Conservation (phyloP, 192 early-diverging fungal species). For the Chytriomyces confervae region DNA sequence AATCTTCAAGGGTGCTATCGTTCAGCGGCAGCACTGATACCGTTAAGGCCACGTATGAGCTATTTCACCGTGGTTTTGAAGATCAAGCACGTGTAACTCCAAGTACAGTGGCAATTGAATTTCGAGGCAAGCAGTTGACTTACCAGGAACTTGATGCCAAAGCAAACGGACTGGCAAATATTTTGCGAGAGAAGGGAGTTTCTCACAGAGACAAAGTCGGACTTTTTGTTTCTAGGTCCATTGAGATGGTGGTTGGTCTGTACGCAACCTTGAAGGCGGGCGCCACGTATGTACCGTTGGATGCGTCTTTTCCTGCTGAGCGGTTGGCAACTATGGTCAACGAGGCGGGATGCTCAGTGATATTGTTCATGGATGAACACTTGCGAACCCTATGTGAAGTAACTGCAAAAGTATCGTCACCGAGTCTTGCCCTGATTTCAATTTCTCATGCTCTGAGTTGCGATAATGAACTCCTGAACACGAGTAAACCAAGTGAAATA, state of each 20-base stretch:
- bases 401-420: background rate
- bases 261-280: conserved; percentile 43
- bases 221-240: conserved; percentile 31
- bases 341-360: background rate
- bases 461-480: background rate
- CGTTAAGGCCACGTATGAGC: background rate
- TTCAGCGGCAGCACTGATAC: no score
- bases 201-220: conserved; percentile 30
- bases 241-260: conserved; percentile 38
- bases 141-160: background rate
- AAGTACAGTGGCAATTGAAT: background rate
- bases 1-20: no score
- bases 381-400: no score
- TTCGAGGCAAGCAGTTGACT: background rate
- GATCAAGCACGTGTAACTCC: background rate
- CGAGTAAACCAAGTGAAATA: background rate
- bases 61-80: conserved; percentile 1
- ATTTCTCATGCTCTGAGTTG: background rate
- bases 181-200: conserved; percentile 23
- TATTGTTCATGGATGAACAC: conserved; percentile 5
- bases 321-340: conserved; percentile 42
- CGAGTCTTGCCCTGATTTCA: background rate
- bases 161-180: background rate
- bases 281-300: conserved; percentile 41
- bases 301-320: conserved; percentile 29